These are phyloP conservation scores for Xylaria longipes DNA, from an alignment of 495 filamentous ascomycete species.

Conservation along the genomic window DNA sequence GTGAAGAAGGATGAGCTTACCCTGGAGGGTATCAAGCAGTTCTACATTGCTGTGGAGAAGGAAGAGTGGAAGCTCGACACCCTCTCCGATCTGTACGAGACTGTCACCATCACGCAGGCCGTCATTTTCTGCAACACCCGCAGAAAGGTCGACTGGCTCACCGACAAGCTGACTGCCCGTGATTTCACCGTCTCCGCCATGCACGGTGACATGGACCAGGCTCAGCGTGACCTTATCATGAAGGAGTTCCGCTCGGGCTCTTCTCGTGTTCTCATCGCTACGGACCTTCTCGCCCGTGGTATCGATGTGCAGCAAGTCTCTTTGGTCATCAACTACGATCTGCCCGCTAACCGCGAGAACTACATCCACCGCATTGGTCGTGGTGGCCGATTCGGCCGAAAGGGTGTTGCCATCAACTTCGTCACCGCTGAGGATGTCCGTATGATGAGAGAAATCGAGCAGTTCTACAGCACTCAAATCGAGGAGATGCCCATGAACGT, in stretches of 20 bases:
- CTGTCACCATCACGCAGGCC: slow-evolving; percentile 97
- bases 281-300: slow-evolving; percentile 95
- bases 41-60: slow-evolving; percentile 99
- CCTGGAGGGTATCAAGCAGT: slow-evolving; percentile 99
- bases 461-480: slow-evolving; percentile 81
- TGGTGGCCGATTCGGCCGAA: slow-evolving; percentile 98
- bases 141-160: slow-evolving; percentile 99
- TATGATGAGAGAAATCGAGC: slow-evolving; percentile 97
- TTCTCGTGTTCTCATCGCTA: slow-evolving; percentile 97
- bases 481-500: slow-evolving; percentile 91
- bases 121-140: slow-evolving; percentile 99
- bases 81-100: slow-evolving; percentile 98
- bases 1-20: slow-evolving; percentile 99
- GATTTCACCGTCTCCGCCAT: slow-evolving; percentile 99
- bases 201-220: slow-evolving; percentile 99
- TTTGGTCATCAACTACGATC: slow-evolving; percentile 99
- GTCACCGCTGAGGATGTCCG: slow-evolving; percentile 98
- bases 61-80: slow-evolving; percentile 99
- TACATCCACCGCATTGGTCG: slow-evolving; percentile 99
- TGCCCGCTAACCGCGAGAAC: slow-evolving; percentile 98
- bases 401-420: slow-evolving; percentile 99
- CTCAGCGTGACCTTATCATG: slow-evolving; percentile 98
- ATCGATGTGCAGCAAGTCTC: slow-evolving; percentile 99
- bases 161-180: slow-evolving; percentile 95
- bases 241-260: slow-evolving; percentile 98